These are phyloP conservation scores for Thuja plicata DNA, from an alignment of 83 land plant genomes.

Conservation along the genomic window DNA sequence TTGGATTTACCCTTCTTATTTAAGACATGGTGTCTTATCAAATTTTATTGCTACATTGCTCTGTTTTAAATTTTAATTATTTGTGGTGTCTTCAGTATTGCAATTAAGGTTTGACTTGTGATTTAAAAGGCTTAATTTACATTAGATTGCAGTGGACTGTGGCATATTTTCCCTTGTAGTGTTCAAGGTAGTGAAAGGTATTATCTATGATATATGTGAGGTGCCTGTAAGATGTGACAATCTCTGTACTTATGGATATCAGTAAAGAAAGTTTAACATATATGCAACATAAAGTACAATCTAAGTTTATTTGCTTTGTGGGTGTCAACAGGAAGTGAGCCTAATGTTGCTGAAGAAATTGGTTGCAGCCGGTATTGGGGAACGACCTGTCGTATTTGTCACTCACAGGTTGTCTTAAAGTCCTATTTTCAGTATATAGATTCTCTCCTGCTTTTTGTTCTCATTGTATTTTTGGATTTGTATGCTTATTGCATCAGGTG, in stretches of 20 bases:
- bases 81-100: not conserved
- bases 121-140: not conserved
- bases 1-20: not conserved
- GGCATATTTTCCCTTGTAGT: not conserved
- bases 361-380: constrained; percentile 92
- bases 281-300: not conserved
- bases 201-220: not conserved
- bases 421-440: not conserved
- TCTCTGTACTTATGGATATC: not conserved
- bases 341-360: constrained; percentile 85
- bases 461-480: not conserved
- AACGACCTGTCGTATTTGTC: constrained; percentile 95
- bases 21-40: not conserved
- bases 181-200: not conserved
- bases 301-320: not conserved
- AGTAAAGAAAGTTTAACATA: not conserved
- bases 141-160: not conserved
- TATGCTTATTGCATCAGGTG: not conserved
- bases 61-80: no score
- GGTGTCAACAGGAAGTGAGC: constrained; percentile 82
- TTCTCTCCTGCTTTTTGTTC: not conserved
- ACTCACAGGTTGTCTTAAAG: constrained; percentile 78
- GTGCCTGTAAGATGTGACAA: not conserved
- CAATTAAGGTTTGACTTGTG: not conserved
- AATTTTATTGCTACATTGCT: not conserved